phyloP scores from a whole-genome alignment of 805 yeast species.

The Candida alai region DNA sequence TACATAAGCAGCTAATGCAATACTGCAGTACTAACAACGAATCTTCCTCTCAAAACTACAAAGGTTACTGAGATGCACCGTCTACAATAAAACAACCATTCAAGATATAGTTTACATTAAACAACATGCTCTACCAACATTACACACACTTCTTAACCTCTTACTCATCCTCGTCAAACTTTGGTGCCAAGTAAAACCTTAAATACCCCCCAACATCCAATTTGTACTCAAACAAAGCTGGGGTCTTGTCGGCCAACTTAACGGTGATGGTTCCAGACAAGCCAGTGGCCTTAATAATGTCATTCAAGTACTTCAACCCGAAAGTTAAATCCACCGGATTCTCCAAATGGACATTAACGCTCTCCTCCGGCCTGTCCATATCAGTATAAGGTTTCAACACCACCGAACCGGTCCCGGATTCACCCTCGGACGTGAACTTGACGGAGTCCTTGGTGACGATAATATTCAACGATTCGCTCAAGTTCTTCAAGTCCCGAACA shows the following conservation, averaged over 20 bases:
- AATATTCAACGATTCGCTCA: constrained; percentile 84
- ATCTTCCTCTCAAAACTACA: too few species aligned
- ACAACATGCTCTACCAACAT: neutral
- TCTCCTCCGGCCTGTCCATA: constrained; percentile 73
- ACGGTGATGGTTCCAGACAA: constrained; percentile 75
- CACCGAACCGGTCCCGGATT: constrained; percentile 82
- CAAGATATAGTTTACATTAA: neutral
- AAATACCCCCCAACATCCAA: constrained; percentile 83
- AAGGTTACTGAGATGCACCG: too few species aligned
- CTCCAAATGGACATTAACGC: constrained; percentile 71
- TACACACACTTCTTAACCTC: neutral
- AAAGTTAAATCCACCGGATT: constrained; percentile 87
- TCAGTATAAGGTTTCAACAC: constrained; percentile 81
- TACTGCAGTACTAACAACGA: too few species aligned
- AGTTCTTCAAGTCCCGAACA: constrained; percentile 79
- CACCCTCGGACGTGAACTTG: constrained; percentile 87
- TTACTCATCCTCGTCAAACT: constrained; percentile 87
- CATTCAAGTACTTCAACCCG: constrained; percentile 86
- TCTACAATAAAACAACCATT: too few species aligned
- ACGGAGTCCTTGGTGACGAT: constrained; percentile 89
- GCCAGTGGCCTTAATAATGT: constrained; percentile 87
- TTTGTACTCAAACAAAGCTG: constrained; percentile 90
- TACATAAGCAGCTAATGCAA: too few species aligned
- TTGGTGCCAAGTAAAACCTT: constrained; percentile 96
- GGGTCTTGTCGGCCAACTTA: constrained; percentile 85